Base-by-base conservation (phyloP, 2,329 filamentous ascomycete species). In the Stagonosporopsis vannaccii region DNA sequence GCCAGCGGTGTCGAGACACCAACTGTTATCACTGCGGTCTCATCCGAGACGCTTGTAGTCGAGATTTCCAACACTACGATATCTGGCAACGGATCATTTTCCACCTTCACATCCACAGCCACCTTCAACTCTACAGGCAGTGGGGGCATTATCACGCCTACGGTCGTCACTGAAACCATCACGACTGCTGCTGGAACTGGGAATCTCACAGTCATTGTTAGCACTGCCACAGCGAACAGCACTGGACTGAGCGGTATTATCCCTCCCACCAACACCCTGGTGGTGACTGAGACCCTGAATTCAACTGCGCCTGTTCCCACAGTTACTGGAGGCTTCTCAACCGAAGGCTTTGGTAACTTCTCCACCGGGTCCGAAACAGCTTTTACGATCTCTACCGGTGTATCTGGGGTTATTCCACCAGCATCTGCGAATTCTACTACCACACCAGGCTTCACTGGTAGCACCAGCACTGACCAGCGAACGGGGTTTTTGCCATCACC, bases 241-340 rank as follows among this genome's bases (percentile, higher is more conserved):
- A 66, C 54, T 26, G 54, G 54, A 39, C 26, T 15, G 1, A 49
- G n/a, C 11, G 58, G 58, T 11, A 30, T 63, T 22, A 58, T 64
- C 26, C 56, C 54, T 13, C 57, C 62, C 17, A 25, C 9, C n/a
- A 45, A 2, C 15, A 43, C 57, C 43, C 12, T 40, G 25, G 37
- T 39, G 17, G 40, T 37, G 9, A 30, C 39, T 3, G 46, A 49
- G 13, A 55, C 51, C 19, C 17, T 48, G 1, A 59, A 57, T 13
- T 22, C 25, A 2, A 51, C 59, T 3, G 23, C 57, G 6, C 26
- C 44, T 2, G 11, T 52, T 15, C 35, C 46, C 2, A 33, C 52
- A n/a, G 23, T 28, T 9, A 44, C 33, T 32, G 25, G 48, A 39
- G 22, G 42, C 30, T 23, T 56, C 26, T 56, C 56, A 13, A 35